phyloP scores from a whole-genome alignment of 2,329 filamentous ascomycete genomes.

The Metarhizium brunneum region DNA sequence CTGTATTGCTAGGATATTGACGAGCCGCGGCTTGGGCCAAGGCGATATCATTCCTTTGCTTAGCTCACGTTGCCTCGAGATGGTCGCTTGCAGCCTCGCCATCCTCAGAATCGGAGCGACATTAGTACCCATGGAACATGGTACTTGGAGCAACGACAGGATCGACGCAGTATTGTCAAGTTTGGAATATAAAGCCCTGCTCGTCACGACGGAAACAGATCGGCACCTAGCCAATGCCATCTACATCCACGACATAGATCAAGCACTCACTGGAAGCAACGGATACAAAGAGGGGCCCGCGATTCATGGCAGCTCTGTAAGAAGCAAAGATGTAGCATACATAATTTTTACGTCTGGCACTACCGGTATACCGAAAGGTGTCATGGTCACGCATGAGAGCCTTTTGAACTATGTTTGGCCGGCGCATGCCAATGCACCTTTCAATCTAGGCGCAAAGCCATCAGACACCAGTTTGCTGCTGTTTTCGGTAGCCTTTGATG shows the following conservation, averaged over 20 bases:
- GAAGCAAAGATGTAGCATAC: constrained; percentile 30
- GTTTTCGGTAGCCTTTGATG: constrained; percentile 18
- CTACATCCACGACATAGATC: no score
- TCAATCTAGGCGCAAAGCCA: neutral
- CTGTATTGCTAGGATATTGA: neutral
- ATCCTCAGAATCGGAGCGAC: constrained; percentile 1
- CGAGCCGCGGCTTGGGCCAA: neutral
- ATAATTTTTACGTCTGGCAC: constrained; percentile 13
- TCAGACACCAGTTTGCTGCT: constrained; percentile 11
- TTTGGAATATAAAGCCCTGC: neutral
- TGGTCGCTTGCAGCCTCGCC: constrained; percentile 3
- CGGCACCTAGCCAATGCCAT: no score
- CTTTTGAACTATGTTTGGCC: neutral
- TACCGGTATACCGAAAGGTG: constrained; percentile 35
- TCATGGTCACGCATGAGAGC: constrained; percentile 19
- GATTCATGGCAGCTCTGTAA: constrained; percentile 18
- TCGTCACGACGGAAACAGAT: neutral
- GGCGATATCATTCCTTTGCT: constrained; percentile 4
- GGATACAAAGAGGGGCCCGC: no score
- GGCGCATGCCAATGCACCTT: no score
- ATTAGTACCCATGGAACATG: constrained; percentile 5
- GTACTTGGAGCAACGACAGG: constrained; percentile 3
- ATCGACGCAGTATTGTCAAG: constrained; percentile 1
- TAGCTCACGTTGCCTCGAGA: constrained; percentile 1
- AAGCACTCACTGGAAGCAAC: no score